Evolutionary conservation across 78 protist genomes (phyloP), one percentile per base, ranked within the genome.

Genomic region (Diacronema lutheri): DNA sequence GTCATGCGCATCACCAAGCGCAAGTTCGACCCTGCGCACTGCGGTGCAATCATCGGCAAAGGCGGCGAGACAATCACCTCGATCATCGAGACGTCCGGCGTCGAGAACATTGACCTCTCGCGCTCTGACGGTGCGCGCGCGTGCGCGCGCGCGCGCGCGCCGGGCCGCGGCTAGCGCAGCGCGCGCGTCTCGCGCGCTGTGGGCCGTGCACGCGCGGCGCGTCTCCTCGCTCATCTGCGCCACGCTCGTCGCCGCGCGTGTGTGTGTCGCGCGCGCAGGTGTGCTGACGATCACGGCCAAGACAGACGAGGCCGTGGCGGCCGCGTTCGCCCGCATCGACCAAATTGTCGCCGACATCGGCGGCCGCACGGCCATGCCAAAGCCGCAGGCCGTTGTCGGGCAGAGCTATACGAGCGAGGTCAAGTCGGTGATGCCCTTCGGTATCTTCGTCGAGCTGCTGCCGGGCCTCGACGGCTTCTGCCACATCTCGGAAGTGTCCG

Each of bases 51-150:
- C 58, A 64, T 46, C 55, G 84, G 81, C 41, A 31, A 31, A 16
- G 77, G 64, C n/a, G 86, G 86, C 58, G 77, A 58, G n/a, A 81
- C 56, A 9, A 65, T 81, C 77, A 68, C 56, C 29, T 4, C 33
- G 33, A 46, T 81, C 74, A 81, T 81, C 41, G 76, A 23, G 19
- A 46, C 29, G 50, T 6, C 64, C 31, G 86, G 76, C n/a, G 79
- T 71, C 21, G 33, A 13, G 20, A 56, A 56, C 84, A 55, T 79
- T 57, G 55, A 1, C 55, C 35, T 33, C 29, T 0, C 58, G 5
- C 33, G 29, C 57, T 3, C 58, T 37, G 37, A 26, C 10, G 56
- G 79, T 38, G 50, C 40, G 41, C 44, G 40, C 66, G 64, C 64
- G 9, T 21, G 9, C 66, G 33, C 33, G 66, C 6, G 12, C 16